Conservation (phyloP, 208 protist genomes). For the Acanthamoeba castellanii region DNA sequence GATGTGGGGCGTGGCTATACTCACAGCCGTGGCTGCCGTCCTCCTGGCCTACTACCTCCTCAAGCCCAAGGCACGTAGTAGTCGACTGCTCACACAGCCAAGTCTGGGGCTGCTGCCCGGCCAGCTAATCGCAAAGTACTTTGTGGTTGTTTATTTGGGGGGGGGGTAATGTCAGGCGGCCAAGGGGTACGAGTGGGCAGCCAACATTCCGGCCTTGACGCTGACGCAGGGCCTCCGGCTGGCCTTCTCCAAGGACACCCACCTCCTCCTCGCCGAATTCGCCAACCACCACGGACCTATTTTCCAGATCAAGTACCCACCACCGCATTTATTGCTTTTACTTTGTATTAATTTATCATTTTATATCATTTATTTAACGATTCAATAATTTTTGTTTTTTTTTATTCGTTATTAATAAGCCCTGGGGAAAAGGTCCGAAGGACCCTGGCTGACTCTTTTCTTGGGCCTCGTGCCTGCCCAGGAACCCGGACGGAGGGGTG, state of each 20-base stretch:
- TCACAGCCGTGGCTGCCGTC: neutral
- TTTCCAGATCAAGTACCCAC: conserved; percentile 15
- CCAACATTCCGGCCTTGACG: neutral
- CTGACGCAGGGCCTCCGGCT: neutral
- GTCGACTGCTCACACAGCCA: no score
- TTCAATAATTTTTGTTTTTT: neutral
- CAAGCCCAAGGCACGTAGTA: neutral
- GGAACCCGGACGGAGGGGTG: conserved; percentile 13
- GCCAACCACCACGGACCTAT: neutral
- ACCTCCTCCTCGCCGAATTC: conserved; percentile 32
- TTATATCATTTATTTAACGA: no score
- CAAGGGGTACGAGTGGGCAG: conserved; percentile 7
- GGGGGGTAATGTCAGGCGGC: neutral
- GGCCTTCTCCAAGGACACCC: conserved; percentile 40
- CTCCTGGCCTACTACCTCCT: conserved; percentile 1
- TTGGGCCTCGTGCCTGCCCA: neutral
- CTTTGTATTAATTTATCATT: neutral
- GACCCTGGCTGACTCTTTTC: neutral
- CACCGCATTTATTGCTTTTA: neutral
- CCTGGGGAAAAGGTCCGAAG: neutral
- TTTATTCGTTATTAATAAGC: neutral
- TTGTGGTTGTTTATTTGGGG: neutral
- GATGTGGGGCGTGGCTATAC: neutral
- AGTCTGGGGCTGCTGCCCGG: neutral
- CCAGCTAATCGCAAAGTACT: no score